A percentile compares a stretch with the other conserved stretches of the same genome.
Conservation (phyloP, 2,329 filamentous ascomycete species). For the Alternaria ventricosa region DNA sequence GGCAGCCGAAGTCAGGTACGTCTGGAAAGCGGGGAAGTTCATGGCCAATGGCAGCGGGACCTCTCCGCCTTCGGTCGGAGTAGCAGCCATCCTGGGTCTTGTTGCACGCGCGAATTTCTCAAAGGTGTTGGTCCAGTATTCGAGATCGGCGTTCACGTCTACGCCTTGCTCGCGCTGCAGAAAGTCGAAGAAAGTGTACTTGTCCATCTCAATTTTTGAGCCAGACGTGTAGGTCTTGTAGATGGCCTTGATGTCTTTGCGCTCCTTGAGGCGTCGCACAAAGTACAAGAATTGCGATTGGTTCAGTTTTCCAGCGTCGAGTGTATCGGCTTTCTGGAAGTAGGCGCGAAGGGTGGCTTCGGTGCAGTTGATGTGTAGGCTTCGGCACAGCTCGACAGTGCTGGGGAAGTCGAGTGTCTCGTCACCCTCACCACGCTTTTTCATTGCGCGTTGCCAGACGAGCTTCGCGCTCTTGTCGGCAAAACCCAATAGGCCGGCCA, state of each 20-base stretch:
- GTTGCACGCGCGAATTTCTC: constrained; percentile 63
- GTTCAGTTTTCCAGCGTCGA: constrained; percentile 70
- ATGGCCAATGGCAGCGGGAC: constrained; percentile 64
- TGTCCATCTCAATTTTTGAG: constrained; percentile 68
- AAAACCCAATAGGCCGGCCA: constrained; percentile 82
- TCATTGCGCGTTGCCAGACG: constrained; percentile 88
- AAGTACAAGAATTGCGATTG: constrained; percentile 85
- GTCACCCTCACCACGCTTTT: constrained; percentile 66
- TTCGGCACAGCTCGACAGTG: constrained; percentile 84
- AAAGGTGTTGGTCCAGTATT: constrained; percentile 76
- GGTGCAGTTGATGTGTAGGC: constrained; percentile 89
- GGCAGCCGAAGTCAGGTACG: constrained; percentile 53
- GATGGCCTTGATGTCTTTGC: constrained; percentile 79
- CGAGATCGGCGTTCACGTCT: constrained; percentile 70
- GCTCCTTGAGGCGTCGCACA: constrained; percentile 79
- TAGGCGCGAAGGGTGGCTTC: constrained; percentile 73
- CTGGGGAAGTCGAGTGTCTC: constrained; percentile 79
- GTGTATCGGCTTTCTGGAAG: constrained; percentile 75
- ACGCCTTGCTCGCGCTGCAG: constrained; percentile 76
- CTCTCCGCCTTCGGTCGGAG: constrained; percentile 39
- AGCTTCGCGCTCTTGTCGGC: constrained; percentile 78
- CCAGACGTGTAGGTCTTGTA: constrained; percentile 67
- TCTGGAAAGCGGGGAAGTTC: constrained; percentile 78
- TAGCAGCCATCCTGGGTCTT: constrained; percentile 49
- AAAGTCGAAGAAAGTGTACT: constrained; percentile 77